phyloP scores from a whole-genome alignment of 2,329 filamentous ascomycete species.

The Myriosclerotinia duriaeana region DNA sequence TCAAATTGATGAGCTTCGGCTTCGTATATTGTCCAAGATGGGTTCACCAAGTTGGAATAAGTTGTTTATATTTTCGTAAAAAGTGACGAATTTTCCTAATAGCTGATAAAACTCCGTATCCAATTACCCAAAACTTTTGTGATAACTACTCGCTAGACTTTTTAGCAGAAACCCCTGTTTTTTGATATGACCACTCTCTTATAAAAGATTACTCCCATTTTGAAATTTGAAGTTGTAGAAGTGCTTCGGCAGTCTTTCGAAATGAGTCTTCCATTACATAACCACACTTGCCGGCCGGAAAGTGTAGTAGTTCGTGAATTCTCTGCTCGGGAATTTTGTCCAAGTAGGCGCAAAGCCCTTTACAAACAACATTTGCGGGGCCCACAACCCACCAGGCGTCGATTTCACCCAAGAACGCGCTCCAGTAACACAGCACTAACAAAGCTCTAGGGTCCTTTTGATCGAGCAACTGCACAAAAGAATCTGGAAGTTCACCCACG shows the following conservation, averaged over 20 bases:
- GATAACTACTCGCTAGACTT: too few species aligned
- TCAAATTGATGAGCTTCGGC: neutral
- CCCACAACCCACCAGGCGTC: constrained; percentile 22
- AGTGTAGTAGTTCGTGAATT: constrained; percentile 5
- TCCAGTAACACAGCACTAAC: constrained; percentile 24
- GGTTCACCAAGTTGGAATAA: neutral
- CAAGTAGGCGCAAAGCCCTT: constrained; percentile 17
- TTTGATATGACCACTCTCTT: neutral
- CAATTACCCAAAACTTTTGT: neutral
- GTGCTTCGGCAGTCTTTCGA: neutral
- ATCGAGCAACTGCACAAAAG: constrained; percentile 16
- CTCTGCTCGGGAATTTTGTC: neutral
- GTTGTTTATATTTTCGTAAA: neutral
- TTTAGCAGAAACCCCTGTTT: too few species aligned
- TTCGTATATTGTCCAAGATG: too few species aligned
- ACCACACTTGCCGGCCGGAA: constrained; percentile 1
- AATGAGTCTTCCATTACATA: neutral
- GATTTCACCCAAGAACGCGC: constrained; percentile 14
- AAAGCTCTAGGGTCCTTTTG: constrained; percentile 13
- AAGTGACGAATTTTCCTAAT: neutral
- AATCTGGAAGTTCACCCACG: constrained; percentile 13
- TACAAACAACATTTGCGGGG: constrained; percentile 19
- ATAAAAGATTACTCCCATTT: neutral
- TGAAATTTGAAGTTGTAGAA: neutral
- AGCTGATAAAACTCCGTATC: neutral